Evolutionary conservation across 2,329 filamentous ascomycete genomes (phyloP).

Genomic region (Fonsecaea pedrosoi): DNA sequence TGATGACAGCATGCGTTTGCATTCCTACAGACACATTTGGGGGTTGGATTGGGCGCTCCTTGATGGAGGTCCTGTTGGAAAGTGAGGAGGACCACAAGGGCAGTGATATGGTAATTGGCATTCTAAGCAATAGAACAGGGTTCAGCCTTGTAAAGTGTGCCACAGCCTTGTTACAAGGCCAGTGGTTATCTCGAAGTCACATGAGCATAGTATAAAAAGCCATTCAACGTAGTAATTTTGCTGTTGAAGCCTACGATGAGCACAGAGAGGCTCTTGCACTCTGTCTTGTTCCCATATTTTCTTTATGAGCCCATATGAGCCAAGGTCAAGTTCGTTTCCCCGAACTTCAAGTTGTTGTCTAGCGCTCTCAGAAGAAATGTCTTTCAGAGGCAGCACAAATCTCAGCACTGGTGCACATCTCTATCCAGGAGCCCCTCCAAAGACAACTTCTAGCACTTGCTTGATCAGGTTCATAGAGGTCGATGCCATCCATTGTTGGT

Average conservation of each 20-base stretch:
- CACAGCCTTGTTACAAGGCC: not conserved
- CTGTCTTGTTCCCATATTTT: not conserved
- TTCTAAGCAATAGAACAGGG: not conserved
- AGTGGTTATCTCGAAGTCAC: not conserved
- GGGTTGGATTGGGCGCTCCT: not conserved
- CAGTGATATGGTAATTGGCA: not conserved
- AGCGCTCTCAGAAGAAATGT: no score
- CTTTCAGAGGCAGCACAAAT: no score
- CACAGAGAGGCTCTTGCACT: not conserved
- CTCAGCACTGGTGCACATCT: not conserved
- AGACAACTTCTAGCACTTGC: not conserved
- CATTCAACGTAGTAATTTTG: not conserved
- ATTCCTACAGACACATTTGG: not conserved
- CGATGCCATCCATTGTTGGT: not conserved
- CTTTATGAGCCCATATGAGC: not conserved
- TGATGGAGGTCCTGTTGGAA: conserved; percentile 15
- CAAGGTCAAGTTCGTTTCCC: not conserved
- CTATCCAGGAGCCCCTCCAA: not conserved
- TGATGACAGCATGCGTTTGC: conserved; percentile 23
- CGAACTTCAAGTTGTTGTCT: no score
- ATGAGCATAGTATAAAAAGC: not conserved
- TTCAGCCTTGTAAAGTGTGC: not conserved
- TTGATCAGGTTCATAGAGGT: not conserved
- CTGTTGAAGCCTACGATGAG: not conserved
- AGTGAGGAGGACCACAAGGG: not conserved